A percentile compares a stretch with the other conserved stretches of the same genome.
These are phyloP conservation scores for Platanthera zijinensis DNA, from an alignment of 106 monocot genomes.

Conservation along the genomic window DNA sequence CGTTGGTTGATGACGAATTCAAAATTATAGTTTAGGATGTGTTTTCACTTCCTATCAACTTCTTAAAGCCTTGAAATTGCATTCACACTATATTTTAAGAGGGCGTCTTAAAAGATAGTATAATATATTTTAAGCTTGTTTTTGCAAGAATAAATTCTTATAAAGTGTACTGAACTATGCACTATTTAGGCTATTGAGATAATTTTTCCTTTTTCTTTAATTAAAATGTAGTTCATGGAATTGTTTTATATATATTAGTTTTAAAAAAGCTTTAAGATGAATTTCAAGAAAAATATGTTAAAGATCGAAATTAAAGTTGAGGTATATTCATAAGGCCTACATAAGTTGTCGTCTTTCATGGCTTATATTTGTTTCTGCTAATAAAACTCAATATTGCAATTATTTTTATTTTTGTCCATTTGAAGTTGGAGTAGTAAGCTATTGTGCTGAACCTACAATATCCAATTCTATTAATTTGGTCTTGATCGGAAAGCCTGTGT, in stretches of 20 bases:
- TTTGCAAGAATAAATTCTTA: background rate
- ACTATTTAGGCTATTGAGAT: background rate
- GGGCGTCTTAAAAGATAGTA: background rate
- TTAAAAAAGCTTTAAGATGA: background rate
- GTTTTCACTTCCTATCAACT: background rate
- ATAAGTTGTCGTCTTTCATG: background rate
- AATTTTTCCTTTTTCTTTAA: background rate
- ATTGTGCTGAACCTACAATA: background rate
- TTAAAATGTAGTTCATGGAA: background rate
- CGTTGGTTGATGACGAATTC: background rate
- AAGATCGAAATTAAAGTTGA: slow-evolving; percentile 86
- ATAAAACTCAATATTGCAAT: background rate
- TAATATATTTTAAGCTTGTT: background rate
- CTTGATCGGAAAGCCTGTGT: background rate
- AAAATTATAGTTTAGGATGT: background rate
- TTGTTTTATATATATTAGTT: background rate
- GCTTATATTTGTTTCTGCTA: background rate
- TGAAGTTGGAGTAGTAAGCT: background rate
- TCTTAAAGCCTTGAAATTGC: background rate
- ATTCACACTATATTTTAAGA: background rate
- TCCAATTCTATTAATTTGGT: background rate
- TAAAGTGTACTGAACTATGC: background rate
- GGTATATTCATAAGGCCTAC: slow-evolving; percentile 25
- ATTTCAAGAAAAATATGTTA: slow-evolving; percentile 15
- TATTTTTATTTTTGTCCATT: background rate